Evolutionary conservation across 1,284 basidiomycete species (phyloP).

Genomic region (Hymenochaete sp.): DNA sequence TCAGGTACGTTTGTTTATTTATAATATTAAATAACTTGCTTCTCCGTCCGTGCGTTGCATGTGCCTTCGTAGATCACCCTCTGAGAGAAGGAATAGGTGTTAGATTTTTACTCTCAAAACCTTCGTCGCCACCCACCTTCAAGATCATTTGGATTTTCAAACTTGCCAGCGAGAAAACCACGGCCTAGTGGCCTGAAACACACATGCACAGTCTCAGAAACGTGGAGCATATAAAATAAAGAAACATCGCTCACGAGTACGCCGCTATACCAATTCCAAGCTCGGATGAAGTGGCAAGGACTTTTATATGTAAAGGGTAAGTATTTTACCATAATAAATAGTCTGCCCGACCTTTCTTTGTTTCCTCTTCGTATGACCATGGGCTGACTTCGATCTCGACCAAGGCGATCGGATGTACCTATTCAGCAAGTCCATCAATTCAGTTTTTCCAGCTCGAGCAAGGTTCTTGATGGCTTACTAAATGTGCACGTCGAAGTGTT

Average conservation of each 20-base stretch:
- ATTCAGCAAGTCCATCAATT: no score
- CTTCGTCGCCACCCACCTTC: slow-evolving; percentile 24
- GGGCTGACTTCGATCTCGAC: slow-evolving; percentile 49
- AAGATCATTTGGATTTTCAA: slow-evolving; percentile 41
- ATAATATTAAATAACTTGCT: slow-evolving; percentile 23
- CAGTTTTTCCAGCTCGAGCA: neutral
- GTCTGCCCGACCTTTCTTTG: slow-evolving; percentile 28
- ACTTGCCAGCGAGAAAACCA: slow-evolving; percentile 48
- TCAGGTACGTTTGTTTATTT: no score
- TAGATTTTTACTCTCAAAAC: no score
- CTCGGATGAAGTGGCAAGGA: slow-evolving; percentile 34
- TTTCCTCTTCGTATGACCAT: slow-evolving; percentile 39
- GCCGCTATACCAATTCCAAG: slow-evolving; percentile 44
- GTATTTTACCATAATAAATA: neutral
- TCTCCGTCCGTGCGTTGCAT: slow-evolving; percentile 20
- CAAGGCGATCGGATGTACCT: slow-evolving; percentile 40
- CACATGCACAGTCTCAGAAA: neutral
- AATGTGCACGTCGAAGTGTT: slow-evolving; percentile 37
- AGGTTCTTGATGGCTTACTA: slow-evolving; percentile 21
- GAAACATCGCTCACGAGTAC: slow-evolving; percentile 38
- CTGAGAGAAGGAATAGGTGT: no score
- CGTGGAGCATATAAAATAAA: neutral
- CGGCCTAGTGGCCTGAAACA: slow-evolving; percentile 41
- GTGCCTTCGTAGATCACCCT: slow-evolving; percentile 21
- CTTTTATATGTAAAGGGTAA: slow-evolving; percentile 23